Evolutionary conservation across 2,329 filamentous ascomycete species (phyloP).

Genomic region (Aspergillus fischeri): DNA sequence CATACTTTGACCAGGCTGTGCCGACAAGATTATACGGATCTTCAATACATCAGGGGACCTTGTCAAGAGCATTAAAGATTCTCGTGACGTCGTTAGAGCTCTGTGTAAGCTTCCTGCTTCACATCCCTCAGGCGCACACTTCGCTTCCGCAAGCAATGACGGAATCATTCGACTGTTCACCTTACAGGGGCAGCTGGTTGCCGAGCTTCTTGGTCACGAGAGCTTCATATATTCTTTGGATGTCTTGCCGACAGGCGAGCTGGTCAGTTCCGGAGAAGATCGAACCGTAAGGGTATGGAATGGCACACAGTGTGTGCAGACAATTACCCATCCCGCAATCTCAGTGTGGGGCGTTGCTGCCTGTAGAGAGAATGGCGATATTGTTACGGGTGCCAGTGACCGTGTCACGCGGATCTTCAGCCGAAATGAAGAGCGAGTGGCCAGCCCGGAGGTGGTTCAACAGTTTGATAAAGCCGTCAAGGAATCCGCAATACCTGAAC

Average conservation of each 20-base stretch:
- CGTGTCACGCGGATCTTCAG: slow-evolving; percentile 81
- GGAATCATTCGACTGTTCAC: slow-evolving; percentile 85
- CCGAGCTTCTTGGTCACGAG: slow-evolving; percentile 79
- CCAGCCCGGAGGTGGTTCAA: slow-evolving; percentile 62
- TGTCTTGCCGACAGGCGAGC: slow-evolving; percentile 72
- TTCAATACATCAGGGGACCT: slow-evolving; percentile 66
- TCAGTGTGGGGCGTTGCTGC: slow-evolving; percentile 93
- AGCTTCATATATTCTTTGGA: slow-evolving; percentile 90
- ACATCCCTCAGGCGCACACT: slow-evolving; percentile 80
- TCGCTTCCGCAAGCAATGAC: slow-evolving; percentile 93
- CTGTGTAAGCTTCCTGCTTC: slow-evolving; percentile 72
- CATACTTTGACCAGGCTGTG: slow-evolving; percentile 57
- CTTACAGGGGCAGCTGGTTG: slow-evolving; percentile 69
- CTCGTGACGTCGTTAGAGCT: slow-evolving; percentile 81
- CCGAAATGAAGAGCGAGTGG: slow-evolving; percentile 64
- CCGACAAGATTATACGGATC: slow-evolving; percentile 83
- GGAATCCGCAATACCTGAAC: slow-evolving; percentile 78
- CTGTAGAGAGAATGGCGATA: slow-evolving; percentile 77
- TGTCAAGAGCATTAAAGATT: slow-evolving; percentile 61
- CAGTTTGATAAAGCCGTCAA: slow-evolving; percentile 80
- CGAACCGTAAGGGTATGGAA: slow-evolving; percentile 90
- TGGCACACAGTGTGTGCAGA: slow-evolving; percentile 78
- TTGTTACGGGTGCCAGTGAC: slow-evolving; percentile 91
- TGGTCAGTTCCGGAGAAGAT: slow-evolving; percentile 90
- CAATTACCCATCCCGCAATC: slow-evolving; percentile 93